Conservation (phyloP, 2,329 filamentous ascomycete species). For the Penicillium olsonii region DNA sequence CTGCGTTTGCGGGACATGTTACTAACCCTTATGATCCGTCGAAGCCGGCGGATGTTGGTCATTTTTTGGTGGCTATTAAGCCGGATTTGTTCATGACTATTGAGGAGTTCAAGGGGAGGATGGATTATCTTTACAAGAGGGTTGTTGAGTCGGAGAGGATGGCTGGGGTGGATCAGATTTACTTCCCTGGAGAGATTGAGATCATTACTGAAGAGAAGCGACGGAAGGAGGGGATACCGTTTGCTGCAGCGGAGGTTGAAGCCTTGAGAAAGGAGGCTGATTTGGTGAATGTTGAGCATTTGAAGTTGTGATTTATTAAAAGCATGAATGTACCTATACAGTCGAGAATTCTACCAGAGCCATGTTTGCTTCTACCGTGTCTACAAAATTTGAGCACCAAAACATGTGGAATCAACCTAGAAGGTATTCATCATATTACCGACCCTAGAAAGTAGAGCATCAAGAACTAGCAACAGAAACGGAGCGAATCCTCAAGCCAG, state of each 20-base stretch:
- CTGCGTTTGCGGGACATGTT: slow-evolving; percentile 76
- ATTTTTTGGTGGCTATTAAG: slow-evolving; percentile 71
- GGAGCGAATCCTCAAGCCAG: neutral
- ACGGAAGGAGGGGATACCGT: slow-evolving; percentile 21
- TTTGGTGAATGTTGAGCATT: slow-evolving; percentile 15
- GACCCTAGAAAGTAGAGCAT: neutral
- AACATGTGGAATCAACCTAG: neutral
- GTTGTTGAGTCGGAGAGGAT: slow-evolving; percentile 56
- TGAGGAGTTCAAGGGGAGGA: slow-evolving; percentile 65
- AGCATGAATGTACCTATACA: no score
- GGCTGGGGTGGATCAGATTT: slow-evolving; percentile 57
- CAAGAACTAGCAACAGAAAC: slow-evolving; percentile 4
- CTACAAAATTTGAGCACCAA: no score
- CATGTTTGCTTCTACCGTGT: no score
- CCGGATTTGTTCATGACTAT: slow-evolving; percentile 72
- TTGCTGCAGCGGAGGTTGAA: slow-evolving; percentile 22
- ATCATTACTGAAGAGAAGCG: slow-evolving; percentile 49
- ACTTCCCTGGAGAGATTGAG: slow-evolving; percentile 61
- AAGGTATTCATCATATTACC: neutral
- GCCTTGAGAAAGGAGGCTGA: slow-evolving; percentile 25
- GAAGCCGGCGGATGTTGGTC: slow-evolving; percentile 69
- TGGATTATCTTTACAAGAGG: slow-evolving; percentile 60
- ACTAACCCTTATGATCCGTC: slow-evolving; percentile 74
- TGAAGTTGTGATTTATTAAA: slow-evolving; percentile 9
- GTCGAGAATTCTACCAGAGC: no score